Conservation (phyloP, 2,329 filamentous ascomycete species). For the Claviceps fusiformis region DNA sequence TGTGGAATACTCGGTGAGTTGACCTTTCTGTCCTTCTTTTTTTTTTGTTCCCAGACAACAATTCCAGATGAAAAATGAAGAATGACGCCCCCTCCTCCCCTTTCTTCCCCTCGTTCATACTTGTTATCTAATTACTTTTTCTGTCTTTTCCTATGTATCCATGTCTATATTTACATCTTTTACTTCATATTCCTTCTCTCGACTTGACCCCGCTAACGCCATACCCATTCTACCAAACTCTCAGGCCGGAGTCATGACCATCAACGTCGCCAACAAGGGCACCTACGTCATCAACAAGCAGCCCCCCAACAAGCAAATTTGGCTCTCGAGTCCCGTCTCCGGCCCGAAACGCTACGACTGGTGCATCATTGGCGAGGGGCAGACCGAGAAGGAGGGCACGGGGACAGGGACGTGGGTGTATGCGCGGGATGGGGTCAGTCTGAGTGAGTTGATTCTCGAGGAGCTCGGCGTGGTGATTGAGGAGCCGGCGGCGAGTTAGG, state of each 20-base stretch:
- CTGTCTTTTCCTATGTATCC: background rate
- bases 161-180: background rate
- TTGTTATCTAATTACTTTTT: background rate
- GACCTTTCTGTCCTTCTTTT: background rate
- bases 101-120: too few relatives aligned
- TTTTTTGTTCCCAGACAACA: background rate
- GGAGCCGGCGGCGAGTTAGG: constrained; percentile 5
- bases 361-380: constrained; percentile 58
- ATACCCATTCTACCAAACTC: too few relatives aligned
- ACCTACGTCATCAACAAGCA: constrained; percentile 98
- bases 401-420: constrained; percentile 75
- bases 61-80: background rate
- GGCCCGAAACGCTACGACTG: constrained; percentile 94
- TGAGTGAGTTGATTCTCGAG: constrained; percentile 57
- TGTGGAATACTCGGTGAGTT: constrained; percentile 72
- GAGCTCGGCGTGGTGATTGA: constrained; percentile 60
- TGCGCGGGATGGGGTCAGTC: constrained; percentile 62
- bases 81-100: too few relatives aligned
- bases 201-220: too few relatives aligned
- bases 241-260: constrained; percentile 73
- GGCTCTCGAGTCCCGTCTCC: constrained; percentile 81
- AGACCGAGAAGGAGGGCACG: constrained; percentile 63
- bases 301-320: constrained; percentile 93
- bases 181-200: too few relatives aligned
- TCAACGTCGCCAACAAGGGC: constrained; percentile 55